Evolutionary conservation across 2,329 filamentous ascomycete species (phyloP), one percentile per base, ranked within the genome.

Genomic region (Plenodomus tracheiphilus): DNA sequence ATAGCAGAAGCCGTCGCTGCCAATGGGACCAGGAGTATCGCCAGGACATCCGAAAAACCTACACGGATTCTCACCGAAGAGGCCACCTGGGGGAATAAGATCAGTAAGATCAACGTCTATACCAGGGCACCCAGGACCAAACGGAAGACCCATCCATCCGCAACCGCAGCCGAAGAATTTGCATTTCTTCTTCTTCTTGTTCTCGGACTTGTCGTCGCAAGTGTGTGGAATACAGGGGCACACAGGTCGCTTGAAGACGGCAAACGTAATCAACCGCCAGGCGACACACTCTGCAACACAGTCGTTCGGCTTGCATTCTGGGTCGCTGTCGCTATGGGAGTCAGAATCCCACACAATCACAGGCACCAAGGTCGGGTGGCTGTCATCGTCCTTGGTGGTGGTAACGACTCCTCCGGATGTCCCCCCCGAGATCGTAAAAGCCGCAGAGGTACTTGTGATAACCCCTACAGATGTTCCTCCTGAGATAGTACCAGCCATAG

Each of bases 141-240:
- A 53, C 3, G 43, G 39, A n/a, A 66, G 51, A 11, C 63, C 63
- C 56, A 61, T 52, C 50, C 54, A 64, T 13, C 63, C 61, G 19
- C 61, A 66, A 44, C 51, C 58, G 35, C 59, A 64, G 15, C 61
- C 62, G 16, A 64, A 46, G 1, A 62, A 19, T 15, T 58, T 51
- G 28, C 59, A 64, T n/a, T 55, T 42, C 20, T 55, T 42, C 20
- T 39, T 39, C 11, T 32, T 36, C 15, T 32, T 20, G 9, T 41
- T 45, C 18, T 38, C 36, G 34, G 41, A 34, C 17, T 46, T 55
- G 13, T 40, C 47, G 17, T 51, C 45, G 25, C 58, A 61, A n/a
- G 46, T 54, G 17, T 25, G 35, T 9, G 43, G 46, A 2, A 48
- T 34, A 19, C 58, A 61, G 8, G 49, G 46, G 30, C 58, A 61